phyloP scores from a whole-genome alignment of 73 alveolate species.

The Tetrahymena thermophila region DNA sequence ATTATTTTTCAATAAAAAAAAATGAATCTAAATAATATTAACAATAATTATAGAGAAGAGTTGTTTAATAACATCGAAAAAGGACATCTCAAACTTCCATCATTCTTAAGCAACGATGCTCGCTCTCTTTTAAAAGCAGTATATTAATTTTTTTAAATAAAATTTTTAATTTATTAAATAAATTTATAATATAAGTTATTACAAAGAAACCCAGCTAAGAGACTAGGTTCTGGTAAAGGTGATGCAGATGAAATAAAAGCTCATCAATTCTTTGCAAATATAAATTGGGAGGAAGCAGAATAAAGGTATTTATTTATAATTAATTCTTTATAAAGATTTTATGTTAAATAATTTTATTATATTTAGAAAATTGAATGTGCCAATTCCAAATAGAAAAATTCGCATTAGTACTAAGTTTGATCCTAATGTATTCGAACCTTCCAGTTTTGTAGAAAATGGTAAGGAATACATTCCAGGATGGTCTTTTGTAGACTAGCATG shows the following conservation, averaged over 20 bases:
- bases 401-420: slow-evolving; percentile 30
- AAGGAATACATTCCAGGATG: slow-evolving; percentile 41
- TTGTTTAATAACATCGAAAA: slow-evolving; percentile 56
- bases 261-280: slow-evolving; percentile 56
- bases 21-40: background rate
- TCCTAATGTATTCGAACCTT: slow-evolving; percentile 31
- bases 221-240: slow-evolving; percentile 53
- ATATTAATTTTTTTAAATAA: background rate
- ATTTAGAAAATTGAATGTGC: slow-evolving; percentile 11
- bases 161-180: slow-evolving; percentile 5
- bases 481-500: slow-evolving; percentile 33
- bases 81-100: slow-evolving; percentile 51
- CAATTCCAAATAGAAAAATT: slow-evolving; percentile 32
- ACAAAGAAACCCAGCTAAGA: slow-evolving; percentile 49
- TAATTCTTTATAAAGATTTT: background rate
- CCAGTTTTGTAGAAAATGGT: slow-evolving; percentile 17
- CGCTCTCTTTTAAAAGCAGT: background rate
- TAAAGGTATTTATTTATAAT: background rate
- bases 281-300: slow-evolving; percentile 51
- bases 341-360: background rate
- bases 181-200: slow-evolving; percentile 41
- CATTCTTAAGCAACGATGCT: slow-evolving; percentile 42
- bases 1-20: background rate
- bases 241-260: slow-evolving; percentile 58
- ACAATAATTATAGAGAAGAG: slow-evolving; percentile 41